Evolutionary conservation across 139 green algal species (phyloP).

Genomic region (Auxenochlorella protothecoides): DNA sequence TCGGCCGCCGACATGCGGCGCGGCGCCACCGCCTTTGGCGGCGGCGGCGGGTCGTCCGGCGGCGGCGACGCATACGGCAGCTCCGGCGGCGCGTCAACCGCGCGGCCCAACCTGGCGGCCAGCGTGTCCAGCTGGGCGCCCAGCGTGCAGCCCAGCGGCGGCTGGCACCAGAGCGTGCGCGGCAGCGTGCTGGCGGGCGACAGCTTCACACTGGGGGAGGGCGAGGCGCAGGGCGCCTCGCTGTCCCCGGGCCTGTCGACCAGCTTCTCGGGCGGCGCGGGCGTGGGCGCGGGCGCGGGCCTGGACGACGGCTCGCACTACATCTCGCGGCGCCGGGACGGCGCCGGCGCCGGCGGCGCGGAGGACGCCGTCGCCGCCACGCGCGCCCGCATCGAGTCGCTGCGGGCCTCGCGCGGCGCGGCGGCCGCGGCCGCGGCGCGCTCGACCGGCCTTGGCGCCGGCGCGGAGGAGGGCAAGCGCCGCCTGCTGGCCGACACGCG

Average conservation of each 20-base stretch:
- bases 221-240: neutral
- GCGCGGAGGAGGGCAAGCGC: too few relatives aligned
- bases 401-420: conserved; percentile 33
- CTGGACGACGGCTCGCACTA: conserved; percentile 9
- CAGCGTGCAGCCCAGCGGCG: conserved; percentile 5
- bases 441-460: too few relatives aligned
- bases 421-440: neutral
- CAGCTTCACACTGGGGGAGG: neutral
- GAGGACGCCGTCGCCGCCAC: conserved; percentile 55
- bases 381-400: conserved; percentile 49
- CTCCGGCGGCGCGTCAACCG: neutral
- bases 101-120: neutral
- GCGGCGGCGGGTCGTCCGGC: neutral
- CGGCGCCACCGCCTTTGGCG: conserved; percentile 13
- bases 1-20: conserved; percentile 33
- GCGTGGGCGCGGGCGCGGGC: neutral
- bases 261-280: neutral
- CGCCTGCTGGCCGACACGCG: conserved; percentile 49
- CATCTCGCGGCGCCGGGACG: conserved; percentile 13
- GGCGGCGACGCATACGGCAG: conserved; percentile 1
- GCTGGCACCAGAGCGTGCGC: neutral
- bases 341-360: neutral
- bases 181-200: neutral
- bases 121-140: neutral
- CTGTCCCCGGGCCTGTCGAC: neutral